Evolutionary conservation across 176 grass and related monocot species (phyloP).

Genomic region (Rhynchospora tenuis): DNA sequence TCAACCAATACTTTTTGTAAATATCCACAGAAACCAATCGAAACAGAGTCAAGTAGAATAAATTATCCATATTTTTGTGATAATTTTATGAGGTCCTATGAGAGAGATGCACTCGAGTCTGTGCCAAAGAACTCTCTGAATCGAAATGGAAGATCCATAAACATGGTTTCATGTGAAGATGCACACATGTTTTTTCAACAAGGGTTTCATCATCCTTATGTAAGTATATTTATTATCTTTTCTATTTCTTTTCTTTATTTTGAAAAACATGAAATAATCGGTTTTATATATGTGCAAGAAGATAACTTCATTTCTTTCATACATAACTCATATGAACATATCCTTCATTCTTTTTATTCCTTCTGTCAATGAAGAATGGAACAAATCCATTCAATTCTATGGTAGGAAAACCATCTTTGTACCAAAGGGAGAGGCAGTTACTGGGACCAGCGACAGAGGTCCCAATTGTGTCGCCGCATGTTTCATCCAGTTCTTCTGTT

Average conservation of each 20-base stretch:
- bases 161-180: background rate
- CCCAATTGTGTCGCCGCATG: background rate
- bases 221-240: background rate
- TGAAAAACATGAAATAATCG: background rate
- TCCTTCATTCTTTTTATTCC: background rate
- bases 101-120: conserved; percentile 15
- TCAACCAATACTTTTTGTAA: background rate
- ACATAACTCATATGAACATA: background rate
- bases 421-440: conserved; percentile 26
- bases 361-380: conserved; percentile 33
- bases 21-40: background rate
- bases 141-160: background rate
- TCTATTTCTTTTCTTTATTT: background rate
- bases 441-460: conserved; percentile 1
- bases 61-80: conserved; percentile 21
- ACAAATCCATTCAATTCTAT: conserved; percentile 15
- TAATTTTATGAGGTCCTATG: conserved; percentile 40
- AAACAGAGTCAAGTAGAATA: background rate
- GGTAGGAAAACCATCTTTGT: conserved; percentile 23
- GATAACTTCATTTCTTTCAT: background rate
- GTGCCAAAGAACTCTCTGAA: conserved; percentile 7
- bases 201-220: conserved; percentile 12
- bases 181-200: background rate
- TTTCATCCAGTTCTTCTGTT: background rate
- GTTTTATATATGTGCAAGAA: background rate